Evolutionary conservation across 345 rosid species (phyloP), one percentile per base, ranked within the genome.

Genomic region (Lumnitzera racemosa): DNA sequence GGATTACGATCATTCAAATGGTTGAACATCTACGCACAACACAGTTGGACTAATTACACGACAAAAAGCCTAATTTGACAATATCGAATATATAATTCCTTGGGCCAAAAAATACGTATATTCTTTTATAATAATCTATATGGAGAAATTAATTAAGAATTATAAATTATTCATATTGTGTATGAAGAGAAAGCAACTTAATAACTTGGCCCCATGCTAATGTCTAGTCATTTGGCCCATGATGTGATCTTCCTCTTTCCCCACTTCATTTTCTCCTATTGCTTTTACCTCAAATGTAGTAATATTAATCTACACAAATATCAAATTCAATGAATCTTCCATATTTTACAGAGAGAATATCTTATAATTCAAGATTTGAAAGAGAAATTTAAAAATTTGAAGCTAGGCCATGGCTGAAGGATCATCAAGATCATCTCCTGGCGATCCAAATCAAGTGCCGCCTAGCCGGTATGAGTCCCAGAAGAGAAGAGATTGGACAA

Each of bases 401-500:
- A 78, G 80, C 16, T 75, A 73, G 57, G 80, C 66, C 17, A 47
- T 65, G 13, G 80, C 64, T 0, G 74, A 70, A 65, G 84, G 80
- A 49, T 78, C 80, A 25, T 58, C 81, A 9, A 27, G 65, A 55
- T 56, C 63, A 24, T 36, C 43, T 36, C 66, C 73, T 43, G 41
- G 47, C 23, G 74, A 68, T 49, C 61, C 62, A 16, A 74, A 69
- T 29, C 70, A 29, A 11, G 71, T 69, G 0, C 71, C 88, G 2
- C 95, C 88, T 12, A 87, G 90, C 73, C 84, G 95, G 11, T 87
- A 87, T 61, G 95, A 84, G 69, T 87, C 90, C 11, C 95, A 87
- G 47, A 87, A 87, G 69, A 69, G 90, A 66, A 75, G 95, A 11
- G 95, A 87, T 63, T 87, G 95, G 95, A 87, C 84, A 78, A 87